Conservation (phyloP, 306 rosid genomes). For the Ziziphus jujuba region DNA sequence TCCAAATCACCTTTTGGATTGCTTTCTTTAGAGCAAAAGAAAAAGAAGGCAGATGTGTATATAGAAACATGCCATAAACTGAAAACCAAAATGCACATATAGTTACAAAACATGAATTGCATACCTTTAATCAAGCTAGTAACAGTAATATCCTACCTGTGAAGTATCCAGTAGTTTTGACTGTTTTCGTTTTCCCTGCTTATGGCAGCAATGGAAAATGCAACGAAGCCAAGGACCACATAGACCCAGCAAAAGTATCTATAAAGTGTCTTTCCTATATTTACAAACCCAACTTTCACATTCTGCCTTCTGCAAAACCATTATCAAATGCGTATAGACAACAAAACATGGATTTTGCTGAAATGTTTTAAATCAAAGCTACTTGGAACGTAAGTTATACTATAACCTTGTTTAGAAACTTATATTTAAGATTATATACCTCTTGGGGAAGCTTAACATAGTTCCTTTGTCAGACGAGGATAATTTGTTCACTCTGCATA, state of each 20-base stretch:
- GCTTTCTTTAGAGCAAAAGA: conserved; percentile 10
- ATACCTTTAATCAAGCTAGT: too few species aligned
- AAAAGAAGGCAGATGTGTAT: conserved; percentile 17
- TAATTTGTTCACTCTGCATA: neutral
- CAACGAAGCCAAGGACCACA: conserved; percentile 9
- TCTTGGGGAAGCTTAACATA: neutral
- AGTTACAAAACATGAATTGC: too few species aligned
- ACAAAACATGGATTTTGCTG: neutral
- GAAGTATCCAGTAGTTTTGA: conserved; percentile 11
- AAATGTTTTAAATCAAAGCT: neutral
- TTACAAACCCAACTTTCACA: neutral
- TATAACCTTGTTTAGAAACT: too few species aligned
- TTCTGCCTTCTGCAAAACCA: conserved; percentile 5
- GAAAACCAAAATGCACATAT: neutral
- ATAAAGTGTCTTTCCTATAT: neutral
- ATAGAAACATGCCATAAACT: conserved; percentile 21
- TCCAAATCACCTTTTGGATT: neutral
- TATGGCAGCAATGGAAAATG: conserved; percentile 13
- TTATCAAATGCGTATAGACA: neutral
- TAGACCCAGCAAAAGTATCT: conserved; percentile 5
- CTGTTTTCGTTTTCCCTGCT: neutral
- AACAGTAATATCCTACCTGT: too few species aligned
- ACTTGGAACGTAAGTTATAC: too few species aligned
- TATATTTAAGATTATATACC: too few species aligned
- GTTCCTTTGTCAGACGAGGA: neutral